Evolutionary conservation across 2,329 filamentous ascomycete genomes (phyloP).

Genomic region (Arthrinium puccinioides): DNA sequence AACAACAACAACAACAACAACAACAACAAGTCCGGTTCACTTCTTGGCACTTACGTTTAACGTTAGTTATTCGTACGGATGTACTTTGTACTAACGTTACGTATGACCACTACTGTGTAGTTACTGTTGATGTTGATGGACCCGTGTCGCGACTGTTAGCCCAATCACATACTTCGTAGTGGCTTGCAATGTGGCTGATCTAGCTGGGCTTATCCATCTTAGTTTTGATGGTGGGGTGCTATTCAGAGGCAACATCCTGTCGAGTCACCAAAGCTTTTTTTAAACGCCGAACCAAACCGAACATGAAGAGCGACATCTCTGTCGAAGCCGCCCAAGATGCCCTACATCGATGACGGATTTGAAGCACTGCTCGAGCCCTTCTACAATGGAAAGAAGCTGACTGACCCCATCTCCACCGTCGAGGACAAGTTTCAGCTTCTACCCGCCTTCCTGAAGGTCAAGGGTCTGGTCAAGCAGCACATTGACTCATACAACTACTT

Average conservation of each 20-base stretch:
- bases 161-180: no score
- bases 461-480: conserved; percentile 93
- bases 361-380: conserved; percentile 61
- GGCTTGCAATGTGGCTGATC: no score
- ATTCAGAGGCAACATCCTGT: no score
- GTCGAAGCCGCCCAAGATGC: conserved; percentile 1
- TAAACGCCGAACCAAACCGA: background rate
- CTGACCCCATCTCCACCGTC: conserved; percentile 55
- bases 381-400: conserved; percentile 61
- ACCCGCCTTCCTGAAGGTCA: conserved; percentile 96
- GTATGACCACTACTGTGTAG: no score
- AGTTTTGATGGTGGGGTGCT: no score
- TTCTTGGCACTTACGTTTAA: no score
- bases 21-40: no score
- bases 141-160: no score
- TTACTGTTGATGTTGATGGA: no score
- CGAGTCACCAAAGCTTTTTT: background rate
- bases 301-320: background rate
- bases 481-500: conserved; percentile 99
- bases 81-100: no score
- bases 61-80: no score
- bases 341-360: conserved; percentile 50
- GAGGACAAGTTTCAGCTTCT: conserved; percentile 95
- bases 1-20: conserved; percentile 1
- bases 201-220: no score